A percentile compares a stretch with the other conserved stretches of the same genome.
Conservation (phyloP, 768 basidiomycete species). For the Mycena leptocephala region DNA sequence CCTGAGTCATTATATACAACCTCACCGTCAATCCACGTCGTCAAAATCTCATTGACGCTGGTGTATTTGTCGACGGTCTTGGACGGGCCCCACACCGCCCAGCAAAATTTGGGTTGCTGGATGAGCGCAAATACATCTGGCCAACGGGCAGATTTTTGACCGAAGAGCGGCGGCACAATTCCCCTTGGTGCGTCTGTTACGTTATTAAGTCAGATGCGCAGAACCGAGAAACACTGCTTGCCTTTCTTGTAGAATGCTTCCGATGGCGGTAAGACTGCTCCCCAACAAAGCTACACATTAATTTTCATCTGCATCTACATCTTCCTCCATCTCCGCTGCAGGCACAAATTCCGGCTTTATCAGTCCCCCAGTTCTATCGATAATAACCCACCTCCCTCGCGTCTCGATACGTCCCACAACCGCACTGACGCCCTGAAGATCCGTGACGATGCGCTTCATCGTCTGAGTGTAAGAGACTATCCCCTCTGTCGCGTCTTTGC, state of each 20-base stretch:
- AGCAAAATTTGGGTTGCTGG: slow-evolving; percentile 39
- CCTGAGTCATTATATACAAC: too few species aligned
- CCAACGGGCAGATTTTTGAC: slow-evolving; percentile 41
- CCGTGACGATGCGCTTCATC: slow-evolving; percentile 16
- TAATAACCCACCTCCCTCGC: slow-evolving; percentile 28
- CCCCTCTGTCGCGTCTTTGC: slow-evolving; percentile 23
- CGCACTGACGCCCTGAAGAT: slow-evolving; percentile 26
- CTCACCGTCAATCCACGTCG: too few species aligned
- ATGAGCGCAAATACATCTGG: slow-evolving; percentile 41
- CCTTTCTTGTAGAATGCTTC: neutral
- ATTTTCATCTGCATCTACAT: too few species aligned
- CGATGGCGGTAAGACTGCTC: slow-evolving; percentile 25
- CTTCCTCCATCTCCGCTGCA: neutral
- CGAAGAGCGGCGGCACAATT: slow-evolving; percentile 40
- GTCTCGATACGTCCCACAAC: slow-evolving; percentile 29
- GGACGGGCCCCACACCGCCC: slow-evolving; percentile 45
- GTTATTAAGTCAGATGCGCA: too few species aligned
- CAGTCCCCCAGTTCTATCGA: slow-evolving; percentile 25
- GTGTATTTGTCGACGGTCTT: too few species aligned
- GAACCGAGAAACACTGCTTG: too few species aligned
- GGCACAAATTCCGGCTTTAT: slow-evolving; percentile 23
- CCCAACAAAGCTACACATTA: too few species aligned
- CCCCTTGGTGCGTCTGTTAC: too few species aligned
- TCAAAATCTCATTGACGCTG: too few species aligned
- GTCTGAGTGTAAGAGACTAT: slow-evolving; percentile 13